phyloP scores from a whole-genome alignment of 2,329 filamentous ascomycete species.

The Apiospora aurea region DNA sequence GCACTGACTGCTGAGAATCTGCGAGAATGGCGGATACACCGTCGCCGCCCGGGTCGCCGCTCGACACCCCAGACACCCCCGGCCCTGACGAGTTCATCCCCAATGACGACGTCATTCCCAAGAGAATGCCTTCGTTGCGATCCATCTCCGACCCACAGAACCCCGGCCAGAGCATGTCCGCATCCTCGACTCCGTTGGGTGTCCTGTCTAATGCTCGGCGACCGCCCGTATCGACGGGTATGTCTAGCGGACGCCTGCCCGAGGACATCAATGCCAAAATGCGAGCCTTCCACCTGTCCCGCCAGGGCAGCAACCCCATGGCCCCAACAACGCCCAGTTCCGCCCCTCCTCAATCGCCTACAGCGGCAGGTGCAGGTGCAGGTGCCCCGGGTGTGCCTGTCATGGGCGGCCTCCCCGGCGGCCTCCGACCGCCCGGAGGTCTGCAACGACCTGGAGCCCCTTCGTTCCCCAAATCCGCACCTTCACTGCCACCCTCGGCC shows the following conservation, averaged over 20 bases:
- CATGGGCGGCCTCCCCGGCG: slow-evolving; percentile 47
- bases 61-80: slow-evolving; percentile 22
- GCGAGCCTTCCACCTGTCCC: slow-evolving; percentile 54
- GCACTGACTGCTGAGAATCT: neutral
- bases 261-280: slow-evolving; percentile 56
- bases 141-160: slow-evolving; percentile 65
- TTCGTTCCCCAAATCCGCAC: slow-evolving; percentile 61
- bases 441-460: slow-evolving; percentile 55
- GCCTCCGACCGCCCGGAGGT: slow-evolving; percentile 47
- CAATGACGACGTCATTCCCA: slow-evolving; percentile 36
- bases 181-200: slow-evolving; percentile 85
- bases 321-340: slow-evolving; percentile 40
- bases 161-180: slow-evolving; percentile 65
- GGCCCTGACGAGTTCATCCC: slow-evolving; percentile 21
- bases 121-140: slow-evolving; percentile 65
- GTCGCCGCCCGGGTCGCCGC: slow-evolving; percentile 21
- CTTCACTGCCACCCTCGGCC: slow-evolving; percentile 49
- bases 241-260: slow-evolving; percentile 50
- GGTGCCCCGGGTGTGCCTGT: slow-evolving; percentile 37
- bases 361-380: neutral
- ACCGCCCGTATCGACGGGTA: slow-evolving; percentile 51
- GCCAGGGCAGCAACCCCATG: slow-evolving; percentile 49
- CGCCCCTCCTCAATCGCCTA: slow-evolving; percentile 40
- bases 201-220: slow-evolving; percentile 72
- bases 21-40: slow-evolving; percentile 23